Conservation (phyloP, 2,329 filamentous ascomycete genomes). For the Aspergillus pseudonomiae region DNA sequence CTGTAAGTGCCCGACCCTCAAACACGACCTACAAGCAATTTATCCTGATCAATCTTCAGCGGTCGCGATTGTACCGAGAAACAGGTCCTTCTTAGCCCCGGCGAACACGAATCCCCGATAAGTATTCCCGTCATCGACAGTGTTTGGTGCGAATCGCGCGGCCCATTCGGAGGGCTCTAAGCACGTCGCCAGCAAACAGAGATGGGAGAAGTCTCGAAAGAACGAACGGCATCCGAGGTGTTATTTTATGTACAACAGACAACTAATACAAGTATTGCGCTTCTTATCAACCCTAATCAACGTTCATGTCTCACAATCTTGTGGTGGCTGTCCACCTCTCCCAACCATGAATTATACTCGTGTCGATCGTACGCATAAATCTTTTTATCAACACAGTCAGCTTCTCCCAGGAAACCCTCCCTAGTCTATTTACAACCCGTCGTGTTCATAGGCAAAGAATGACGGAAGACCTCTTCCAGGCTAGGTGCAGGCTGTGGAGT, state of each 20-base stretch:
- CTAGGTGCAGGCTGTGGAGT: too few relatives aligned
- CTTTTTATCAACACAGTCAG: too few relatives aligned
- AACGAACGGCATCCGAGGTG: not conserved
- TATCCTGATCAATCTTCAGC: not conserved
- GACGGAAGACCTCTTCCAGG: too few relatives aligned
- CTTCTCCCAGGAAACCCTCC: too few relatives aligned
- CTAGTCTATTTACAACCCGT: too few relatives aligned
- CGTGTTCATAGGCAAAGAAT: too few relatives aligned
- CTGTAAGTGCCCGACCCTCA: not conserved
- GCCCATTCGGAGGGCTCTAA: not conserved
- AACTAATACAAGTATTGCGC: not conserved
- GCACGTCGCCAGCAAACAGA: too few relatives aligned
- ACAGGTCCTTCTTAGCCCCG: not conserved
- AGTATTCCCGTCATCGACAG: not conserved
- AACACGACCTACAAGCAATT: accelerated
- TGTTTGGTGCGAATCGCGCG: not conserved
- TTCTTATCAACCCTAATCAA: not conserved
- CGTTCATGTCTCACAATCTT: not conserved
- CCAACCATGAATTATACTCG: not conserved
- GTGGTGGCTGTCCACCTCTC: not conserved
- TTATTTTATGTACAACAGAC: not conserved
- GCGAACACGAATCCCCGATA: not conserved
- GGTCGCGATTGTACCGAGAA: slow-evolving; percentile 1
- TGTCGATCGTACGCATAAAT: not conserved
- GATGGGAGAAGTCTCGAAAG: not conserved